phyloP scores from a whole-genome alignment of 805 yeast genomes.

The Sungouiozyma intestinalis region DNA sequence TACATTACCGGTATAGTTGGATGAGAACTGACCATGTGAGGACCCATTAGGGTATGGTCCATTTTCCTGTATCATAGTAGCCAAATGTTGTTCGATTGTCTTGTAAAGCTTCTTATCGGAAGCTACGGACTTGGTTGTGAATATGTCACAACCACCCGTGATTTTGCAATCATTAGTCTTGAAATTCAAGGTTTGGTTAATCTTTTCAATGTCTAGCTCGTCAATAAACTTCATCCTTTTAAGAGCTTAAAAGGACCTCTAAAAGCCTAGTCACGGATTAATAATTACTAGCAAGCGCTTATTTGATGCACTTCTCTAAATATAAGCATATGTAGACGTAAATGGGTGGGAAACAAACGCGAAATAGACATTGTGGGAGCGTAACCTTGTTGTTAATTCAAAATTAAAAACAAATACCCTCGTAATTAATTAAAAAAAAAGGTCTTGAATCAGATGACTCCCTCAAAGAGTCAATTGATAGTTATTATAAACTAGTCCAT shows the following conservation, averaged over 20 bases:
- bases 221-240: slow-evolving; percentile 60
- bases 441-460: too few relatives aligned
- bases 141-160: slow-evolving; percentile 84
- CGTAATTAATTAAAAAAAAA: neutral
- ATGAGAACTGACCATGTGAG: neutral
- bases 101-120: slow-evolving; percentile 83
- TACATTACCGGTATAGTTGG: slow-evolving; percentile 1
- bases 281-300: too few relatives aligned
- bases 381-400: too few relatives aligned
- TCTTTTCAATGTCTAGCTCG: slow-evolving; percentile 82
- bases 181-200: slow-evolving; percentile 76
- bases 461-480: too few relatives aligned
- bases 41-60: slow-evolving; percentile 20
- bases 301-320: too few relatives aligned
- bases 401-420: neutral
- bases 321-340: too few relatives aligned
- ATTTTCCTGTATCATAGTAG: slow-evolving; percentile 34
- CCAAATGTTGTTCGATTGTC: slow-evolving; percentile 73
- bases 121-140: slow-evolving; percentile 88
- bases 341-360: too few relatives aligned
- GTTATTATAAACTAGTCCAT: neutral
- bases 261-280: too few relatives aligned
- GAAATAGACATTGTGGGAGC: too few relatives aligned
- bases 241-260: slow-evolving; percentile 1
- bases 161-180: slow-evolving; percentile 67